Evolutionary conservation across 75 land plant species (phyloP).

Genomic region (Pinus albicaulis): DNA sequence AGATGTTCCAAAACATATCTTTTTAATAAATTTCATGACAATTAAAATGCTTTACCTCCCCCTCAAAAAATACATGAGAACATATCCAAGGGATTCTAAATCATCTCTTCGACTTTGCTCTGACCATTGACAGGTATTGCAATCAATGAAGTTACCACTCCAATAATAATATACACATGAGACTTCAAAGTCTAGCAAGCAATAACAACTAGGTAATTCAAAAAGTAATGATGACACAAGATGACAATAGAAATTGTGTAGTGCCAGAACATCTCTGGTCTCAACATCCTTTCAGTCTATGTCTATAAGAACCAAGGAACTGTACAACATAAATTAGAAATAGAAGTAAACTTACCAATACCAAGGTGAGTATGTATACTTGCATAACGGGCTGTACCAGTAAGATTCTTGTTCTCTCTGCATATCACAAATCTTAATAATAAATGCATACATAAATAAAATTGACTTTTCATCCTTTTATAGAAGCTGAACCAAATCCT

Average conservation of each 20-base stretch:
- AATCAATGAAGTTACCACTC: background rate
- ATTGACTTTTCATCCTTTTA: too few relatives aligned
- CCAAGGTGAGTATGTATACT: slow-evolving; percentile 63
- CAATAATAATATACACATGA: background rate
- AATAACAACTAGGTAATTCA: background rate
- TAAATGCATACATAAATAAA: too few relatives aligned
- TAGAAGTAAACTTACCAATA: slow-evolving; percentile 38
- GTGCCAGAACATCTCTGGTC: background rate
- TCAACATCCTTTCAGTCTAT: too few relatives aligned
- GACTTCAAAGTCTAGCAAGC: background rate
- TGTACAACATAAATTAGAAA: background rate
- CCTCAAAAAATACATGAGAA: slow-evolving; percentile 90
- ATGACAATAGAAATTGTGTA: background rate
- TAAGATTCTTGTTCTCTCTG: slow-evolving; percentile 90
- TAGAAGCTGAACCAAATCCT: too few relatives aligned
- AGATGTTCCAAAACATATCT: too few relatives aligned
- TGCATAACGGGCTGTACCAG: slow-evolving; percentile 80
- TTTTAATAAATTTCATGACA: background rate
- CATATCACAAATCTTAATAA: slow-evolving; percentile 8
- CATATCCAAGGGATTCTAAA: slow-evolving; percentile 95
- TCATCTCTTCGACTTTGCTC: slow-evolving; percentile 99
- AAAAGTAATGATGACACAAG: background rate
- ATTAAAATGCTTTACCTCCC: slow-evolving; percentile 64
- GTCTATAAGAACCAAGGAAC: too few relatives aligned
- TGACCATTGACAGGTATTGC: slow-evolving; percentile 14